Evolutionary conservation across 2,329 filamentous ascomycete species (phyloP).

Genomic region (Dactylellina cionopaga): DNA sequence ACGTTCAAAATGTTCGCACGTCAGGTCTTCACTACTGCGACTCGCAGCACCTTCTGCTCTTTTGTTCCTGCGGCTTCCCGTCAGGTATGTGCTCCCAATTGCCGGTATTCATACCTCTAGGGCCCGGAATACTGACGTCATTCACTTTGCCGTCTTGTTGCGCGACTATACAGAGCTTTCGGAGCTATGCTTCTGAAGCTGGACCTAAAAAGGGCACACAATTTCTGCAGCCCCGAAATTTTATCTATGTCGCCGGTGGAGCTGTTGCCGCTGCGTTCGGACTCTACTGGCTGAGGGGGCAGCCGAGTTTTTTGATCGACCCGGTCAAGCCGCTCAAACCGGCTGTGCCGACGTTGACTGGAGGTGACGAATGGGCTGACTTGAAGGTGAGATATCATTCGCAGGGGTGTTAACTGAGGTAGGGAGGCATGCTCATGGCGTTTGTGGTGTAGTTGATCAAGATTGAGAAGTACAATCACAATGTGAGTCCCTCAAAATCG

Average conservation of each 20-base stretch:
- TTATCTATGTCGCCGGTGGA: slow-evolving; percentile 71
- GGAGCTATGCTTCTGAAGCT: slow-evolving; percentile 38
- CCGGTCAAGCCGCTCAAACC: slow-evolving; percentile 51
- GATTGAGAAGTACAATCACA: slow-evolving; percentile 48
- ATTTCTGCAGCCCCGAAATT: slow-evolving; percentile 51
- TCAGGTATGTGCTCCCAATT: slow-evolving; percentile 32
- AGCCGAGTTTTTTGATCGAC: slow-evolving; percentile 52
- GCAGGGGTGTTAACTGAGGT: neutral
- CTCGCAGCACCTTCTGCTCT: slow-evolving; percentile 34
- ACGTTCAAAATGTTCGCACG: slow-evolving; percentile 45
- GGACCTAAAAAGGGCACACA: slow-evolving; percentile 39
- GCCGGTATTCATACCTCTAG: neutral
- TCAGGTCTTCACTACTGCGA: slow-evolving; percentile 40
- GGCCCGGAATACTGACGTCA: slow-evolving; percentile 38
- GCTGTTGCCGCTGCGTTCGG: slow-evolving; percentile 69
- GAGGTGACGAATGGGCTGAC: slow-evolving; percentile 62
- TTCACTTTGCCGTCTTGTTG: slow-evolving; percentile 5
- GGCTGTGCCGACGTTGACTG: slow-evolving; percentile 53
- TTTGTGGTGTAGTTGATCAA: slow-evolving; percentile 31
- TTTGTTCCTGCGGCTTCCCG: slow-evolving; percentile 26
- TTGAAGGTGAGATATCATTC: slow-evolving; percentile 36
- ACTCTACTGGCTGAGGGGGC: slow-evolving; percentile 65
- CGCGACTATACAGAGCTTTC: slow-evolving; percentile 22
- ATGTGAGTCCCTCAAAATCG: slow-evolving; percentile 9
- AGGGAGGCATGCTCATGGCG: neutral